Base-by-base conservation (phyloP, 108 stramenopile species). In the Nitzschia sp. region DNA sequence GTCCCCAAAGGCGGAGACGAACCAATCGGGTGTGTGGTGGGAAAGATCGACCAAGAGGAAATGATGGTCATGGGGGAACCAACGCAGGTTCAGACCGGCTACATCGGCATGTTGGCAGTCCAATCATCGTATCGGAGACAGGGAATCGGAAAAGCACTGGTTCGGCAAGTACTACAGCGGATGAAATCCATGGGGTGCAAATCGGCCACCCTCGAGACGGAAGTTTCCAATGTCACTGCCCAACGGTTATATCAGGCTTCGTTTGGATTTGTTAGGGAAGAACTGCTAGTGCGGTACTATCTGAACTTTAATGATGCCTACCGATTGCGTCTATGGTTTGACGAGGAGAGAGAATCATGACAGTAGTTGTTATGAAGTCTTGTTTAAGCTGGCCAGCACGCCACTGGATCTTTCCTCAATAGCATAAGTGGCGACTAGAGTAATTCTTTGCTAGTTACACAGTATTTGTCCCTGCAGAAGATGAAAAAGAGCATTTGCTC, bases 51-150 rank as follows among this genome's bases (percentile, higher is more conserved):
- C 58, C 53, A 56, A 9, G 87, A 85, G 54, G 74, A 82, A 32
- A 8, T 31, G 26, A 21, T 56, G 11, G 31, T 34, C 35, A 48
- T 25, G 19, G 46, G 58, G 48, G 47, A 1, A 21, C 30, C 46
- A 4, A 59, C 29, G 1, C 17, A 29, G 28, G 46, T 19, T 1
- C 57, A 45, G 26, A 83, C 79, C 5, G 87, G 83, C 15, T 85
- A 86, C 61, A 92, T 95, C 31, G 94, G 91, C 13, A 95, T 95
- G 94, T 76, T 95, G 55, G 89, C 94, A 11, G 94, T 95, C 5
- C 72, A 78, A 33, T 69, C 70, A 34, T 59, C 71, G 2, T 76
- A 85, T 75, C 91, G 94, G n/a, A 86, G 94, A 8, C 71, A 68
- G 25, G 94, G 94, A 21, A 91, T 95, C 34, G 94, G 91, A 30